Base-by-base conservation (phyloP, 2,329 filamentous ascomycete genomes). In the Phialemonium atrogriseum region DNA sequence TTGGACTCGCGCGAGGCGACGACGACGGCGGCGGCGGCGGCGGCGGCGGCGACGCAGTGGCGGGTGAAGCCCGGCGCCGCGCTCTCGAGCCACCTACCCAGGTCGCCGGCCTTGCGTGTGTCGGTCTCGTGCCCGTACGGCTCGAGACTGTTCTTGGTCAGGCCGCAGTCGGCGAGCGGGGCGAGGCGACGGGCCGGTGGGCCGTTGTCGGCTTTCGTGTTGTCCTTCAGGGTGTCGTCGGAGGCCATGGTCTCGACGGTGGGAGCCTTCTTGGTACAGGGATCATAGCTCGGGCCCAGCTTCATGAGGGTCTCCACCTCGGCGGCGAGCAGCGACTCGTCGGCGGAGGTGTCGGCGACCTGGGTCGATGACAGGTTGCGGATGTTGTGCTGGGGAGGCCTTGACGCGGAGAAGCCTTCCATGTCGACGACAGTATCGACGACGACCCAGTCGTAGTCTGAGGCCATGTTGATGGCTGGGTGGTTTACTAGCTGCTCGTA, bases 311-410 rank as follows among this genome's bases (percentile, higher is more conserved):
- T 12, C 5, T 23, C 16, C 10, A 27, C 7, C 4, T 21, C 19
- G 24, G 12, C 3, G 15, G 5, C 28, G 8, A 16, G 14, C 18
- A 16, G 12, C n/a, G 29, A 22, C 27, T 22, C 14, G 29, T 29
- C 30, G 9, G 44, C 32, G 8, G 36, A 25, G 27, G 35, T 36
- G 31, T 25, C 30, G 29, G 40, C 41, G 3, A 41, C 26, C 21
- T 47, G 39, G 14, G 13, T 25, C 3, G 40, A 46, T 4, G 46
- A 37, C 23, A 41, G 30, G 30, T 48, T 48, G 32, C 39, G 33
- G 14, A 22, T 27, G 25, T 45, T 50, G 38, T 34, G 34, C 29
- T 50, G 44, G 6, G 43, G 47, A 6, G 33, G 23, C 19, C 46
- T 41, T n/a, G 10, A 8, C 23, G 22, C 23, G n/a, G 29, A 32